Conservation (phyloP, 116 monocot species). For the Papilionanthe hybrid region DNA sequence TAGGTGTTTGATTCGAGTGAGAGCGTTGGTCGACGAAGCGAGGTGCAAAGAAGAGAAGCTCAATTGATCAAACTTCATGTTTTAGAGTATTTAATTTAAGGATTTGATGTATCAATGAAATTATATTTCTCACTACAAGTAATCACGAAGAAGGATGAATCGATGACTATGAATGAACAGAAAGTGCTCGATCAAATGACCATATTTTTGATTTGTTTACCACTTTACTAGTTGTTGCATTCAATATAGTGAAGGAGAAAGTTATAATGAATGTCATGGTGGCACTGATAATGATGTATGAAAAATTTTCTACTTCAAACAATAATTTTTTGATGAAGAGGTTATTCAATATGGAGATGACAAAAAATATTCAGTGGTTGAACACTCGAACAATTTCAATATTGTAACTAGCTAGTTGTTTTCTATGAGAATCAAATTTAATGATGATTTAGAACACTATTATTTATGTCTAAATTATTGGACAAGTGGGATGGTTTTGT, state of each 20-base stretch:
- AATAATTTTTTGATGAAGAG: not conserved
- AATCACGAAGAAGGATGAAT: too few relatives aligned
- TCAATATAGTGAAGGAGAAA: not conserved
- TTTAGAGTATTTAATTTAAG: too few relatives aligned
- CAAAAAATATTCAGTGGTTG: not conserved
- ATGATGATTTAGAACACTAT: not conserved
- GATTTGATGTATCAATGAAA: too few relatives aligned
- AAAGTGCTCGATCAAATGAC: not conserved
- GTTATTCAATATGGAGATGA: not conserved
- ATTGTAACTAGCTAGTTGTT: not conserved
- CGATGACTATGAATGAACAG: not conserved
- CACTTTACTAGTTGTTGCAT: not conserved
- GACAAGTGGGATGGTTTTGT: not conserved
- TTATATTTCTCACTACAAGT: too few relatives aligned
- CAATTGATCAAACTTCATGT: too few relatives aligned
- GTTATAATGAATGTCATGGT: not conserved
- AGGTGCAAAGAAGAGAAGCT: too few relatives aligned
- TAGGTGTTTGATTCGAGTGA: too few relatives aligned
- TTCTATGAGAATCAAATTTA: not conserved
- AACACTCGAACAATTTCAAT: not conserved
- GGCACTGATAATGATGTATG: not conserved
- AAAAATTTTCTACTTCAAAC: not conserved
- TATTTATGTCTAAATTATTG: not conserved
- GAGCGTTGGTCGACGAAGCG: too few relatives aligned
- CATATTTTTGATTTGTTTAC: not conserved